Percentiles rank a stretch among this genome's conserved stretches.
phyloP scores from a whole-genome alignment of 139 green algal genomes.

The Closterium sp. region DNA sequence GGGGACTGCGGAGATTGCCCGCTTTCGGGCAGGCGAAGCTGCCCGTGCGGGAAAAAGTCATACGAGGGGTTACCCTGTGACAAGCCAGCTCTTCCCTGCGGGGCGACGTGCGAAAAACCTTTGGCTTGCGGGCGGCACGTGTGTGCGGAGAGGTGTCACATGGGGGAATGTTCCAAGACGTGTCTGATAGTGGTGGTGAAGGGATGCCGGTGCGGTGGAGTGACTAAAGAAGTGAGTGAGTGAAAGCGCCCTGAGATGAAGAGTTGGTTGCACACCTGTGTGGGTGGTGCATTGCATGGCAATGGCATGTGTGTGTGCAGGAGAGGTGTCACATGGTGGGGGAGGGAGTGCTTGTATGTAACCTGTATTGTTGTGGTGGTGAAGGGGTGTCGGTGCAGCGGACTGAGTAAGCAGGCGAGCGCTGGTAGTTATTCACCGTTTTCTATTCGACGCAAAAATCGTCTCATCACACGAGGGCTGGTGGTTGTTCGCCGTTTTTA shows the following conservation, averaged over 20 bases:
- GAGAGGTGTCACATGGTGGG: conserved; percentile 73
- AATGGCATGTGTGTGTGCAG: too few relatives aligned
- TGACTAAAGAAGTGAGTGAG: conserved; percentile 21
- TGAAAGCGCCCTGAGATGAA: conserved; percentile 8
- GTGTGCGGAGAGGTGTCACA: conserved; percentile 68
- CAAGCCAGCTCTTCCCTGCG: conserved; percentile 64
- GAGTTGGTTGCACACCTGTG: too few relatives aligned
- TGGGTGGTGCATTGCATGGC: too few relatives aligned
- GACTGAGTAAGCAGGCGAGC: conserved; percentile 22
- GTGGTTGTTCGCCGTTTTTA: too few relatives aligned
- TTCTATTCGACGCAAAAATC: too few relatives aligned
- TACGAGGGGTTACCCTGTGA: conserved; percentile 53
- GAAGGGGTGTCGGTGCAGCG: conserved; percentile 62
- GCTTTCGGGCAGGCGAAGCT: conserved; percentile 57
- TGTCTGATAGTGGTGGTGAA: conserved; percentile 58
- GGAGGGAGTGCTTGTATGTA: conserved; percentile 62
- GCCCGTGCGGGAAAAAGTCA: conserved; percentile 76
- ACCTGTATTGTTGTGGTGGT: conserved; percentile 52
- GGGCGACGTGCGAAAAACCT: conserved; percentile 76
- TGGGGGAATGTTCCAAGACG: conserved; percentile 60
- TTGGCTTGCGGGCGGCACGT: conserved; percentile 74
- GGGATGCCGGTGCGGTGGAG: conserved; percentile 59
- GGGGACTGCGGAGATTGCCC: conserved; percentile 64
- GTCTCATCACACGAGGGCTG: too few relatives aligned
- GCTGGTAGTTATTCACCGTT: conserved; percentile 8